phyloP scores from a whole-genome alignment of 495 filamentous ascomycete genomes.

The Penicillium alfredii region DNA sequence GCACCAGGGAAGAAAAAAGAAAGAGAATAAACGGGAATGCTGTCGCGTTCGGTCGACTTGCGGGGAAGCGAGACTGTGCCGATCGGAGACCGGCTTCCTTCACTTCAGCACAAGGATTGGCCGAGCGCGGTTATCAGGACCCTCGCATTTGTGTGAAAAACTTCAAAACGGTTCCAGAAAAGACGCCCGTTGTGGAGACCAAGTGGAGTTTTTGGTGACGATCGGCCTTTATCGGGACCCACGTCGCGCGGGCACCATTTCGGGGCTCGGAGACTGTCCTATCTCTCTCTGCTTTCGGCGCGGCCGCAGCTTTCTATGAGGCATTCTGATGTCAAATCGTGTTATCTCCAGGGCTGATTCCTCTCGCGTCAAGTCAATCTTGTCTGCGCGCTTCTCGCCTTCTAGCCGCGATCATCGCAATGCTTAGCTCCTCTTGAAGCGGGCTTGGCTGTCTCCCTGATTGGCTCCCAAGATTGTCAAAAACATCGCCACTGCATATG shows the following conservation, averaged over 20 bases:
- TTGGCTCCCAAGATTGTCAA: no score
- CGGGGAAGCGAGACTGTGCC: no score
- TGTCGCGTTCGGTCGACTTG: no score
- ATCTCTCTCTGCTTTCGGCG: background rate
- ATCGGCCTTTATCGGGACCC: slow-evolving; percentile 1
- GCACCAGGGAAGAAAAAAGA: no score
- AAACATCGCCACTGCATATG: no score
- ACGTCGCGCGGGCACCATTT: no score
- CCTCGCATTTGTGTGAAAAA: background rate
- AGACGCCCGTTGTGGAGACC: slow-evolving; percentile 3
- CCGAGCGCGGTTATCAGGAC: background rate
- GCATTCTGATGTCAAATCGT: slow-evolving; percentile 4
- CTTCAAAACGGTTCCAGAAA: background rate
- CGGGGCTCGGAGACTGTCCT: slow-evolving; percentile 3
- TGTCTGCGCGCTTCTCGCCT: no score
- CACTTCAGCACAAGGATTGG: background rate
- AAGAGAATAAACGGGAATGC: no score
- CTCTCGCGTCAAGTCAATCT: no score
- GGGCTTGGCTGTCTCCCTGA: no score
- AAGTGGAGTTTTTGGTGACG: slow-evolving; percentile 1
- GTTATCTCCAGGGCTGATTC: slow-evolving; percentile 1
- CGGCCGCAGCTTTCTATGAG: slow-evolving; percentile 1
- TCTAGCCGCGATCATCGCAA: no score
- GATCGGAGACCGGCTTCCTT: no score
- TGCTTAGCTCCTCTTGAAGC: background rate